These are phyloP conservation scores for Candida frijolesensis DNA, from an alignment of 1,139 yeast species.

Conservation along the genomic window DNA sequence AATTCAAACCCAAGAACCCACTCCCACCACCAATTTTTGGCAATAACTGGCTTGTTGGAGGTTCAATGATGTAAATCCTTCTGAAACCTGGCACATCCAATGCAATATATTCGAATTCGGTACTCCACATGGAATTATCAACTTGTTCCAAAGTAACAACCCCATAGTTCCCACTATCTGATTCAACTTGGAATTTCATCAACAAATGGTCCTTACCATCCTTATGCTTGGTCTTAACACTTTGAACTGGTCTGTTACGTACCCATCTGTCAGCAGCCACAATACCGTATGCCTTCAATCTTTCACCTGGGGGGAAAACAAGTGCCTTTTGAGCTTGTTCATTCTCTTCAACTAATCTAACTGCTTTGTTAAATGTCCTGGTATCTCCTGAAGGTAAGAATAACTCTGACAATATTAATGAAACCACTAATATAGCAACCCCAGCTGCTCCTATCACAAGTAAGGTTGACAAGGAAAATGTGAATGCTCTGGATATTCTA, in stretches of 20 bases:
- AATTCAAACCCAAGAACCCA: constrained; percentile 78
- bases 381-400: constrained; percentile 92
- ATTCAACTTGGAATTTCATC: constrained; percentile 87
- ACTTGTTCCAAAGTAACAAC: constrained; percentile 79
- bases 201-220: constrained; percentile 79
- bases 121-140: constrained; percentile 63
- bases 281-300: constrained; percentile 86
- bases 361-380: constrained; percentile 84
- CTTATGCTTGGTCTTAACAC: constrained; percentile 56
- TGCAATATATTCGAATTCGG: constrained; percentile 73
- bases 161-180: constrained; percentile 55
- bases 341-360: constrained; percentile 71
- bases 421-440: constrained; percentile 69
- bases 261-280: constrained; percentile 76
- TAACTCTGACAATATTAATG: constrained; percentile 74
- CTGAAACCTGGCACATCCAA: constrained; percentile 74
- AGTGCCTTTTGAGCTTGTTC: constrained; percentile 59
- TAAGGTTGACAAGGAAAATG: constrained; percentile 62
- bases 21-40: constrained; percentile 33
- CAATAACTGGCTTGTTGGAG: constrained; percentile 43
- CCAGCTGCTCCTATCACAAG: constrained; percentile 71
- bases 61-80: constrained; percentile 72
- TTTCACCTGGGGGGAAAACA: constrained; percentile 53
- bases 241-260: constrained; percentile 78
- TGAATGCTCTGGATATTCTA: constrained; percentile 54